Evolutionary conservation across 306 rosid species (phyloP), one percentile per base, ranked within the genome.

Genomic region (Cicer pinnatifidum): DNA sequence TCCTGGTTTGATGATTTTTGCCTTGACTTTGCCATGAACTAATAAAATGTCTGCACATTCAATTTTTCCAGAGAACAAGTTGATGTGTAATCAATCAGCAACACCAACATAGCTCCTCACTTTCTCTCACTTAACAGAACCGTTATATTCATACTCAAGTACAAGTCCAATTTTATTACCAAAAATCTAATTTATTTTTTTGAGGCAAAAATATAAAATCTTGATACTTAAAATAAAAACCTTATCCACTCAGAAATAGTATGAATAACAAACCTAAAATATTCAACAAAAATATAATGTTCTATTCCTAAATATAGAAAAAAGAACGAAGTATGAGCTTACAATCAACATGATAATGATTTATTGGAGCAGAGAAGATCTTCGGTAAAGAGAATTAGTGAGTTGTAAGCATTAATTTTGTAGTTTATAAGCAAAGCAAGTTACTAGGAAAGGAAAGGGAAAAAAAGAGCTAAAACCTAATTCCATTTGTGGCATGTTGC

Each of bases 1-100:
- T 93, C 97, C 67, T 87, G 98, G 74, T 86, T 84, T 40, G 88
- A 79, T 64, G 80, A 84, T 5, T 73, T 83, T 56, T 84, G 85
- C 71, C 91, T 85, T 6, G 96, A 83, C 83, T 70, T 91, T 12
- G 88, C 92, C 99, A 91, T 94, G 53, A 79, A 68, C 85, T 52
- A 81, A 33, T 63, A 52, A 69, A 13, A 65, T 6, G 40, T 69
- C 92, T 84, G 87, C 88, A 79, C 43, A 67, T 78, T 78, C 62
- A 84, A 63, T 48, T 45, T 15, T n/a, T 28, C 52, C 44, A 38
- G 9, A 43, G 72, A 81, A 83, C 82, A 87, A 80, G 51, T 40
- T 68, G 58, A 40, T 43, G 13, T 15, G 7, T 2, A 61, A 16
- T 68, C 53, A 41, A 15, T 68, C 52, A 16, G 6, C 44, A 67